Percentiles rank a stretch among this genome's conserved stretches.
phyloP scores from a whole-genome alignment of 371 early-diverging fungal genomes.

The Actinomortierella wolfii region DNA sequence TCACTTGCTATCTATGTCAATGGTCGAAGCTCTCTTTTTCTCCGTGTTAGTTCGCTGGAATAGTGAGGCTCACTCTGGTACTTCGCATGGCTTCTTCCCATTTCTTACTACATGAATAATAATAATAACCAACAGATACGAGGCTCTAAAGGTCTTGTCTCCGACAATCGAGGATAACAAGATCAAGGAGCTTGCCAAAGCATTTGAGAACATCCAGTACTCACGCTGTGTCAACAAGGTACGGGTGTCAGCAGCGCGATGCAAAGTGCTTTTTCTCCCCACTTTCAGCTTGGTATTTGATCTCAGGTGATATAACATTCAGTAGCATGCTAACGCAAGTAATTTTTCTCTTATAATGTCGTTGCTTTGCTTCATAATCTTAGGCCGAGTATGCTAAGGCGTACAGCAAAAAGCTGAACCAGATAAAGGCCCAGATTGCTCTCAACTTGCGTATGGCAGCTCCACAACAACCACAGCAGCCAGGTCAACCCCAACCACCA shows the following conservation, averaged over 20 bases:
- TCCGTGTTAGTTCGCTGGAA: too few species aligned
- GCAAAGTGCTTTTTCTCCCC: too few species aligned
- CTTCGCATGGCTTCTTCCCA: too few species aligned
- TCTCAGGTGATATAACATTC: too few species aligned
- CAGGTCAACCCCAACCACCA: constrained; percentile 6
- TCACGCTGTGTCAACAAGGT: constrained; percentile 26
- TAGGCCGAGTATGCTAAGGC: constrained; percentile 22
- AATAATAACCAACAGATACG: constrained; percentile 18
- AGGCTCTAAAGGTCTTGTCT: constrained; percentile 26
- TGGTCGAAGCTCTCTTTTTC: not conserved
- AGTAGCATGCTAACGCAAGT: too few species aligned
- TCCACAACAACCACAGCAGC: not conserved
- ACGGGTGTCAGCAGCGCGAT: too few species aligned
- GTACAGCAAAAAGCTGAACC: constrained; percentile 24
- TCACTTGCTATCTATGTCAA: not conserved
- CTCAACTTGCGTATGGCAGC: constrained; percentile 8
- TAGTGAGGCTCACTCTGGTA: too few species aligned
- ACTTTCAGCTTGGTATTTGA: too few species aligned
- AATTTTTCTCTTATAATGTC: not conserved
- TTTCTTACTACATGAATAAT: too few species aligned
- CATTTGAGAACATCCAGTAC: constrained; percentile 36
- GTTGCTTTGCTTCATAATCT: not conserved
- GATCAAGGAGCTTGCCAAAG: constrained; percentile 34
- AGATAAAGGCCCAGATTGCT: constrained; percentile 22
- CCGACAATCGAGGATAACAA: constrained; percentile 29